Evolutionary conservation across 208 protist genomes (phyloP), one percentile per base, ranked within the genome.

Genomic region (Trypanosoma melophagium): DNA sequence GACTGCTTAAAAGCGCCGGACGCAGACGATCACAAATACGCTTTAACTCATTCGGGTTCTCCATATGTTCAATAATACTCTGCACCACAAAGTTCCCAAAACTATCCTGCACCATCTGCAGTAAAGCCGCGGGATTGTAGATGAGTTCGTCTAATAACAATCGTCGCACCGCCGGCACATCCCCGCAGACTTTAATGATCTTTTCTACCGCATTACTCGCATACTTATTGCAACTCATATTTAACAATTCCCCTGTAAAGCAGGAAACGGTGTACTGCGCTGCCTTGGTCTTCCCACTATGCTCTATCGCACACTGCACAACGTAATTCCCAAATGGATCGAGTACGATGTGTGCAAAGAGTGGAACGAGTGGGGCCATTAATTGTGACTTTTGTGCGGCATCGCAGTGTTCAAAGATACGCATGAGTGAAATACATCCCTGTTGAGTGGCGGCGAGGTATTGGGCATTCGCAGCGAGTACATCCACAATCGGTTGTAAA

Each of bases 51-150:
- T 61, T 76, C 16, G 80, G 60, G 57, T 87, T 66, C 12, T 71
- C 67, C 38, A 60, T 76, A 22, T 74, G 80, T 42, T 83, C 80
- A 42, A 92, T 80, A 56, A 95, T 64, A 42, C 82, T 72, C 74
- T 95, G 91, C 54, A 95, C 73, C 7, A 94, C 91, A 67, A 93
- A 96, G 76, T 96, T 96, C 19, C 91, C 91, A 66, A 80, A 96
- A 45, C 55, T 58, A 73, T 96, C 87, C 51, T 76, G 77, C 51
- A 92, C 81, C 58, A 93, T 57, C 72, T 92, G 81, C 64, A 86
- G 74, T 60, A 94, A 66, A 9, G 86, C 74, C n/a, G 83, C 83
- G 3, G 86, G 87, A 59, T 90, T 92, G 68, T 71, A 89, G 42
- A 94, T 61, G n/a, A 96, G 75, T 80, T 95, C 87, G 49, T 96